phyloP scores from a whole-genome alignment of 257 asterid species.

The Scutellaria baicalensis region DNA sequence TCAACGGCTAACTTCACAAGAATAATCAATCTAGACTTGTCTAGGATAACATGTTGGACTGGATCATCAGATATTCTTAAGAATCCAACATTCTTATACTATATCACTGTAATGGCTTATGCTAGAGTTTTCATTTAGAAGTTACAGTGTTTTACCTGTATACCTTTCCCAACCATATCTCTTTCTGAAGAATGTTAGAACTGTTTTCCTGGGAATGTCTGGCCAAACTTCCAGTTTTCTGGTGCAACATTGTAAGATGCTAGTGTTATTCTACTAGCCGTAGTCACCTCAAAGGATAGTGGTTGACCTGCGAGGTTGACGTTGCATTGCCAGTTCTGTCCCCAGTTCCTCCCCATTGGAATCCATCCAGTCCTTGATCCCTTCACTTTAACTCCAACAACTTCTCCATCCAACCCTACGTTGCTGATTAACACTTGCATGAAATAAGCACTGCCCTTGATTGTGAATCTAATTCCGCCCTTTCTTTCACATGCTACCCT shows the following conservation, averaged over 20 bases:
- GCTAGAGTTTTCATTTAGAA: neutral
- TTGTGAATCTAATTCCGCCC: slow-evolving; percentile 53
- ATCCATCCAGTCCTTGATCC: slow-evolving; percentile 32
- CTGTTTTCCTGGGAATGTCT: slow-evolving; percentile 62
- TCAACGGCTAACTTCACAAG: neutral
- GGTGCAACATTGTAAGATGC: slow-evolving; percentile 52
- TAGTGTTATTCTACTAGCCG: slow-evolving; percentile 36
- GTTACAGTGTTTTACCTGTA: neutral
- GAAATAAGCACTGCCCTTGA: slow-evolving; percentile 40
- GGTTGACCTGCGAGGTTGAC: slow-evolving; percentile 50
- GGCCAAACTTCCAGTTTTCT: slow-evolving; percentile 48
- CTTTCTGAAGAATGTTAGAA: slow-evolving; percentile 17
- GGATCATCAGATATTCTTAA: neutral
- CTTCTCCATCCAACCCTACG: slow-evolving; percentile 59
- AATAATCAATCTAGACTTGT: neutral
- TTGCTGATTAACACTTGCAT: slow-evolving; percentile 50
- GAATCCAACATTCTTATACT: neutral
- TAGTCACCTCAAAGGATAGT: slow-evolving; percentile 55
- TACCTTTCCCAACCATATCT: neutral
- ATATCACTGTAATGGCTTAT: neutral
- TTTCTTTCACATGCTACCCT: slow-evolving; percentile 61
- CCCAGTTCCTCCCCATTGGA: slow-evolving; percentile 67
- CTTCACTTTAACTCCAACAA: slow-evolving; percentile 31
- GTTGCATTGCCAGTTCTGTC: slow-evolving; percentile 61
- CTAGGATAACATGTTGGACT: neutral